phyloP scores from a whole-genome alignment of 345 rosid genomes.

The Citropsis articulata region DNA sequence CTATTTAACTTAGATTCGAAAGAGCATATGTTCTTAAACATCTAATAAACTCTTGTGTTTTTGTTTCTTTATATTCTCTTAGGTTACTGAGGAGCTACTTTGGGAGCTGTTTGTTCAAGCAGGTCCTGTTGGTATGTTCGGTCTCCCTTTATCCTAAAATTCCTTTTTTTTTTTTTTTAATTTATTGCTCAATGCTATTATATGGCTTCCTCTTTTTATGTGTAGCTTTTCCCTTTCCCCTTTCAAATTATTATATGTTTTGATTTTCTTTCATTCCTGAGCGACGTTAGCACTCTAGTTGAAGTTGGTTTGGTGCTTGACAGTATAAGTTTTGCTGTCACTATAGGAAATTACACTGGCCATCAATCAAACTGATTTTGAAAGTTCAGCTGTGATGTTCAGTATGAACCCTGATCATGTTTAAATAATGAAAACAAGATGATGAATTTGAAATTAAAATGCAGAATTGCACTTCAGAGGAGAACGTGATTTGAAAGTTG shows the following conservation, averaged over 20 bases:
- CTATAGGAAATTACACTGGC: not conserved
- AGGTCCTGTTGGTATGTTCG: constrained; percentile 83
- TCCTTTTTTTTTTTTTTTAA: not conserved
- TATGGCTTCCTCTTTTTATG: not conserved
- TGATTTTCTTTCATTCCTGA: not conserved
- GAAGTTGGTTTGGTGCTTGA: not conserved
- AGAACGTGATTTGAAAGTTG: not conserved
- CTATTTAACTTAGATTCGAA: not conserved
- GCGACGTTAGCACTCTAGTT: not conserved
- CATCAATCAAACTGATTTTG: not conserved
- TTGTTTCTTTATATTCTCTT: not conserved
- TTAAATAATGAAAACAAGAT: not conserved
- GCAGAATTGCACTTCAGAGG: not conserved
- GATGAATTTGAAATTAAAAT: not conserved
- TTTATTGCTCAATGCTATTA: not conserved
- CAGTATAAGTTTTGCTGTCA: not conserved
- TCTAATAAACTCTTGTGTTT: not conserved
- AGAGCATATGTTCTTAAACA: not conserved
- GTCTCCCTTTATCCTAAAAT: not conserved
- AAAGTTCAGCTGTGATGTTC: not conserved
- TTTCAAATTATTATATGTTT: not conserved
- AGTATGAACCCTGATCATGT: not conserved
- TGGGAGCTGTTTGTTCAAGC: constrained; percentile 99
- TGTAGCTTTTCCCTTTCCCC: not conserved
- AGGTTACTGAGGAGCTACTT: constrained; percentile 84